Conservation (phyloP, 1,139 yeast species). For the Eremothecium sinecaudum region DNA sequence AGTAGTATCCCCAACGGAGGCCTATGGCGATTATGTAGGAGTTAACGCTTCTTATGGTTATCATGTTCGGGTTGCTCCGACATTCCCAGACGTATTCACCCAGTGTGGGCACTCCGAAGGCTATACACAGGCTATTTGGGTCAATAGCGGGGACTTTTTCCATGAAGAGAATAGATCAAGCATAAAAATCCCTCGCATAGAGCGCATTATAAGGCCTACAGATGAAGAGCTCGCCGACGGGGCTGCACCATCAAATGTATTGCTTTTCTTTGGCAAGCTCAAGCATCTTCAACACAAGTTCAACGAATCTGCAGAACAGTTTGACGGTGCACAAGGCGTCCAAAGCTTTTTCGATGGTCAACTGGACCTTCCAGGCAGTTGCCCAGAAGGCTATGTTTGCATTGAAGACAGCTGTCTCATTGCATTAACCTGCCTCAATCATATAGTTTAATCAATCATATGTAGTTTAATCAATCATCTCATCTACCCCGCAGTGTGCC, state of each 20-base stretch:
- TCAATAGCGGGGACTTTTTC: slow-evolving; percentile 58
- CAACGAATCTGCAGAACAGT: slow-evolving; percentile 36
- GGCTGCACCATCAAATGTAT: slow-evolving; percentile 31
- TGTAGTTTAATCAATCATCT: too few relatives aligned
- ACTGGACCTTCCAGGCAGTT: slow-evolving; percentile 44
- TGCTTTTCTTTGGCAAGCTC: slow-evolving; percentile 59
- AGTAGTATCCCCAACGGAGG: slow-evolving; percentile 63
- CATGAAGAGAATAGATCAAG: slow-evolving; percentile 27
- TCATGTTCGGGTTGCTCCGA: slow-evolving; percentile 56
- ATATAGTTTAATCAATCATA: too few relatives aligned
- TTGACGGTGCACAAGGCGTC: slow-evolving; percentile 47
- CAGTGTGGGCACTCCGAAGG: slow-evolving; percentile 61
- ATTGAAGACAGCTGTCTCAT: slow-evolving; percentile 65
- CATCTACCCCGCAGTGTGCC: too few relatives aligned
- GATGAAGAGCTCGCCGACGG: slow-evolving; percentile 6
- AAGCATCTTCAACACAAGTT: slow-evolving; percentile 47
- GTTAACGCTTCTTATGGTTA: slow-evolving; percentile 62
- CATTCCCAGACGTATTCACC: slow-evolving; percentile 59
- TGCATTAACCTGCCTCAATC: slow-evolving; percentile 46
- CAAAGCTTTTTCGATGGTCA: slow-evolving; percentile 62
- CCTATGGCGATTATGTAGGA: slow-evolving; percentile 54
- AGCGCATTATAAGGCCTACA: slow-evolving; percentile 13
- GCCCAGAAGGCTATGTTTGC: slow-evolving; percentile 34
- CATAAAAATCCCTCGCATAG: slow-evolving; percentile 18
- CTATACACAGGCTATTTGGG: slow-evolving; percentile 56